Conservation (phyloP, 2,329 filamentous ascomycete species). For the Ascosphaera aggregata region DNA sequence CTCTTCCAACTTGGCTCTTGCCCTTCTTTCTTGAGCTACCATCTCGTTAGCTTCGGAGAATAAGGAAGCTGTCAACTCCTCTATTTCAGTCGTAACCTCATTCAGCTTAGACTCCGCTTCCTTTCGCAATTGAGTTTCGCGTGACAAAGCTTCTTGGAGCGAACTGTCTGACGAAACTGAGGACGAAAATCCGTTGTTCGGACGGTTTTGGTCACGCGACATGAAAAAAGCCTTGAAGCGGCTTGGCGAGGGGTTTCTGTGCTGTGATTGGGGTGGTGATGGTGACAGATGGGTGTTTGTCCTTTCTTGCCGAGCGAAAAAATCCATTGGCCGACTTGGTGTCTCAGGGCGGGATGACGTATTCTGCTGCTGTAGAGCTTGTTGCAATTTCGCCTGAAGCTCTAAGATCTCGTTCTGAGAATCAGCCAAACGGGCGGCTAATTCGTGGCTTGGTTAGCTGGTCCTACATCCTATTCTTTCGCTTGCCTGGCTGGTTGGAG, state of each 20-base stretch:
- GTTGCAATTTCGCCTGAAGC: background rate
- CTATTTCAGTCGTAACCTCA: constrained; percentile 32
- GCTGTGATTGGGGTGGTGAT: constrained; percentile 8
- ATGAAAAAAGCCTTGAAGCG: background rate
- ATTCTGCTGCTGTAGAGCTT: background rate
- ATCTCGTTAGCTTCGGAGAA: constrained; percentile 44
- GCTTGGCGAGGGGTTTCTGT: constrained; percentile 5
- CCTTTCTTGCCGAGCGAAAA: constrained; percentile 4
- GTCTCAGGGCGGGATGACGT: background rate
- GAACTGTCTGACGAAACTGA: constrained; percentile 8
- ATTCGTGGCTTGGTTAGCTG: too few species aligned
- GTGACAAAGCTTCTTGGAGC: constrained; percentile 29
- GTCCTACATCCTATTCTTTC: too few species aligned
- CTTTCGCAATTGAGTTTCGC: constrained; percentile 30
- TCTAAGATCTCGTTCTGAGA: background rate
- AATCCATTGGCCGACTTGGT: background rate
- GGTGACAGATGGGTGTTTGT: constrained; percentile 9
- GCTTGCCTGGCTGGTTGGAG: too few species aligned
- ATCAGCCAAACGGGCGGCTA: background rate
- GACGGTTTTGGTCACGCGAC: constrained; percentile 2
- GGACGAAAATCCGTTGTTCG: constrained; percentile 3
- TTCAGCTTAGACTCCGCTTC: constrained; percentile 33
- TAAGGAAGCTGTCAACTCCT: constrained; percentile 34
- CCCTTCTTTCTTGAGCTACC: constrained; percentile 37
- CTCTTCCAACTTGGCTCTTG: constrained; percentile 28